Evolutionary conservation across 345 rosid genomes (phyloP).

Genomic region (Lenwebbia sp.): DNA sequence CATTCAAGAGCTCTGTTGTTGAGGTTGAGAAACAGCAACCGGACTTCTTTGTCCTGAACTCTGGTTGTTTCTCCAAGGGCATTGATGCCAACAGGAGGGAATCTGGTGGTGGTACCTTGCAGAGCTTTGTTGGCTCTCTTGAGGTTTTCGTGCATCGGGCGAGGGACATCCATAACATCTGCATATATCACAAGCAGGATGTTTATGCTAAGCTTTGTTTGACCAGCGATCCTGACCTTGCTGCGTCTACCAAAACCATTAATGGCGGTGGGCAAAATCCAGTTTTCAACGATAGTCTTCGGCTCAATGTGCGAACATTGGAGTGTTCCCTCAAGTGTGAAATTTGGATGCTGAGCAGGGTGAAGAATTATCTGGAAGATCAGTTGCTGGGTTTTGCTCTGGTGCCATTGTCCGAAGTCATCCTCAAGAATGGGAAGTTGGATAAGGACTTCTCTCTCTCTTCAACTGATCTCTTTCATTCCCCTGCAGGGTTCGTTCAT

Average conservation of each 20-base stretch:
- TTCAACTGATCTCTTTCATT: slow-evolving; percentile 88
- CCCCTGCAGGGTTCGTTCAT: slow-evolving; percentile 92
- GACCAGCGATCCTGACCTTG: slow-evolving; percentile 70
- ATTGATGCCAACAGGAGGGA: slow-evolving; percentile 24
- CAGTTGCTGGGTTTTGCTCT: slow-evolving; percentile 85
- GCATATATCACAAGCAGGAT: slow-evolving; percentile 99
- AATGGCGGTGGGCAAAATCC: slow-evolving; percentile 99
- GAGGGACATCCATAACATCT: slow-evolving; percentile 94
- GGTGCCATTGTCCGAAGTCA: slow-evolving; percentile 87
- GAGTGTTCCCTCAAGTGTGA: slow-evolving; percentile 87
- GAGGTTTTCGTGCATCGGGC: slow-evolving; percentile 83
- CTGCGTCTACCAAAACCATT: slow-evolving; percentile 80
- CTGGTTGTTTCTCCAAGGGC: slow-evolving; percentile 25
- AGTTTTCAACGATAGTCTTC: slow-evolving; percentile 70
- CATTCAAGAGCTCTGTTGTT: slow-evolving; percentile 44
- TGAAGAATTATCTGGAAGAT: slow-evolving; percentile 93
- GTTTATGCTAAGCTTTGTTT: slow-evolving; percentile 96
- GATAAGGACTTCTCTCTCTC: slow-evolving; percentile 95
- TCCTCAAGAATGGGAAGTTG: slow-evolving; percentile 56
- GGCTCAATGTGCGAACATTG: slow-evolving; percentile 49
- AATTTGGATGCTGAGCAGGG: slow-evolving; percentile 98
- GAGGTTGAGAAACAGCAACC: slow-evolving; percentile 52
- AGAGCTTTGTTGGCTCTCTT: slow-evolving; percentile 50
- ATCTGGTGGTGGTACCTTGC: slow-evolving; percentile 15
- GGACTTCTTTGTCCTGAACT: slow-evolving; percentile 25